Base-by-base conservation (phyloP, 805 yeast genomes). In the Metschnikowia peoriensis region DNA sequence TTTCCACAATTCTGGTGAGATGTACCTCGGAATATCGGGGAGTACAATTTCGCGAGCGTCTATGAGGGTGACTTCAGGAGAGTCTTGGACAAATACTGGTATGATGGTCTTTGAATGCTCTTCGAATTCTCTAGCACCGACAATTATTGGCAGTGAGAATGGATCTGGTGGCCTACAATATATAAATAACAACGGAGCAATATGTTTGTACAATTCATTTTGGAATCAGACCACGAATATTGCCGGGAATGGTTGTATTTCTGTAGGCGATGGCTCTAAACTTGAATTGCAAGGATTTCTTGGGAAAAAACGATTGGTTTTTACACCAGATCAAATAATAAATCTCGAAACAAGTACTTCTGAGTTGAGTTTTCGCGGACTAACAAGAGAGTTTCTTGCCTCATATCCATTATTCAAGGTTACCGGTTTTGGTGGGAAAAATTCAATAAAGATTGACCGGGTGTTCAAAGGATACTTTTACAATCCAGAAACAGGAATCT, bases 161-260 rank as follows among this genome's bases (percentile, higher is more conserved):
- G 38, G 16, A 7, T 10, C 16, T 6, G 32, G 22, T 12, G 35
- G 34, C 15, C 15, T 54, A 16, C 28, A 28, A 12, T 42, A 50
- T 15, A 61, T 66, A 29, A 56, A 54, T 29, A 67, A 67, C 46
- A 49, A 61, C 38, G 71, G 71, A 51, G 59, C 62, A 10, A 66
- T 67, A 45, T 66, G 71, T 53, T 60, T 67, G 46, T 50, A 55
- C 28, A 61, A 64, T 40, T 52, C 54, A 41, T 55, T 47, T 17
- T 67, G 61, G 47, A 52, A 51, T 7, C 69, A 64, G 56, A 54
- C 65, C 10, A 59, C 67, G 17, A 47, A 34, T 28, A 58, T 67
- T 38, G 8, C 37, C 0, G 71, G 71, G 37, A 42, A 49, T n/a
- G 71, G 71, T 46, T 67, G 71, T 57, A 50, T 63, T 22, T 17